Conservation (phyloP, 176 grass and related monocot species). For the Carex pumila region DNA sequence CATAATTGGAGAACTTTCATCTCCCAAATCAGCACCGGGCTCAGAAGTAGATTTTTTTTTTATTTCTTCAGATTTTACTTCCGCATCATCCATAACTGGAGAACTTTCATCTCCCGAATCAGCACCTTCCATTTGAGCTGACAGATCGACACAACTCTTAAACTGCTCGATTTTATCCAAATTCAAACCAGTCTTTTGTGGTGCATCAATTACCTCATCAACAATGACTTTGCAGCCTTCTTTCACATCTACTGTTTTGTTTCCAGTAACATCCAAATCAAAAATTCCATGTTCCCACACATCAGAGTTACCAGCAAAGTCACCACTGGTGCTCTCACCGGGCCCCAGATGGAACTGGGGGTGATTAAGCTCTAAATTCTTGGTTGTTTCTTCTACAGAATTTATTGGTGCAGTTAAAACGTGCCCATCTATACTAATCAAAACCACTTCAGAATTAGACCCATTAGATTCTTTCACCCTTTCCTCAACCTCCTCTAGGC, state of each 20-base stretch:
- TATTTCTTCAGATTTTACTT: conserved; percentile 27
- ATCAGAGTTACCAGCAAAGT: conserved; percentile 52
- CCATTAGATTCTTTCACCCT: conserved; percentile 36
- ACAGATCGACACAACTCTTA: conserved; percentile 84
- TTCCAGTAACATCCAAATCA: conserved; percentile 41
- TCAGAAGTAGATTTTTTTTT: conserved; percentile 12
- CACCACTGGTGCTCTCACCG: conserved; percentile 64
- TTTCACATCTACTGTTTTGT: conserved; percentile 15
- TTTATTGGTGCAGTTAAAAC: conserved; percentile 87
- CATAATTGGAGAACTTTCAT: conserved; percentile 31
- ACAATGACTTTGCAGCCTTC: conserved; percentile 19
- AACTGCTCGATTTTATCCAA: conserved; percentile 66
- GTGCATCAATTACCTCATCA: conserved; percentile 5
- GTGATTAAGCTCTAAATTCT: conserved; percentile 62
- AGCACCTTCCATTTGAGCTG: conserved; percentile 37
- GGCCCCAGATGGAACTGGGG: conserved; percentile 94
- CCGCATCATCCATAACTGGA: conserved; percentile 36
- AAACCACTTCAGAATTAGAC: conserved; percentile 75
- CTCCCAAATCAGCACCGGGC: conserved; percentile 35
- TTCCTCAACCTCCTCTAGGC: conserved; percentile 60
- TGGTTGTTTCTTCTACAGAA: conserved; percentile 40
- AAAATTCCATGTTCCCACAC: conserved; percentile 70
- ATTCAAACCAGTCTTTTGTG: conserved; percentile 22
- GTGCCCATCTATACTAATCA: conserved; percentile 91
- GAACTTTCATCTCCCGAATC: conserved; percentile 46